Percentiles rank a stretch among this genome's conserved stretches.
Evolutionary conservation across 305 asterid genomes (phyloP).

Genomic region (Fraxinus floribunda): DNA sequence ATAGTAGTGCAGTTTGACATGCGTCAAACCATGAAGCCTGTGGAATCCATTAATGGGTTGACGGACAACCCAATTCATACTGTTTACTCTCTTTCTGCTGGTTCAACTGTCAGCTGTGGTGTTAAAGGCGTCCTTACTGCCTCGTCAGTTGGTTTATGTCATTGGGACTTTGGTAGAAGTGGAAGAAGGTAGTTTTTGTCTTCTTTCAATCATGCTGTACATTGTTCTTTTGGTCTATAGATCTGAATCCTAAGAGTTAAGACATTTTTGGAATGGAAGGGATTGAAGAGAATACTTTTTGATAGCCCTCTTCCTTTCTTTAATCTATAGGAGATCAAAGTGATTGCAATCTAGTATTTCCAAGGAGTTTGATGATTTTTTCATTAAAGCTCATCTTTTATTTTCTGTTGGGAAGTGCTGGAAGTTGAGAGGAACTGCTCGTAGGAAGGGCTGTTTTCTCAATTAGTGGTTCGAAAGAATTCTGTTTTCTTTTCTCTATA

Average conservation of each 20-base stretch:
- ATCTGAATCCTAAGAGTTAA: background rate
- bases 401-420: background rate
- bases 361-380: background rate
- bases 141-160: constrained; percentile 83
- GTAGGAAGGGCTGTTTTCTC: background rate
- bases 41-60: constrained; percentile 59
- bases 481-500: background rate
- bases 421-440: background rate
- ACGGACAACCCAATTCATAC: constrained; percentile 69
- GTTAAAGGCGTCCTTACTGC: constrained; percentile 68
- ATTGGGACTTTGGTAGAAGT: constrained; percentile 66
- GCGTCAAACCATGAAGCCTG: constrained; percentile 61
- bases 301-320: background rate
- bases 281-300: background rate
- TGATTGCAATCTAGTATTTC: background rate
- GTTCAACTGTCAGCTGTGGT: constrained; percentile 39
- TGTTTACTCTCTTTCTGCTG: constrained; percentile 51
- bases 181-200: constrained; percentile 45
- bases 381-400: background rate
- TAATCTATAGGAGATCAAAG: background rate
- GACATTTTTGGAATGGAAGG: background rate
- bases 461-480: background rate
- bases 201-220: background rate
- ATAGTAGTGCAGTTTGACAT: constrained; percentile 73
- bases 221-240: background rate